Evolutionary conservation across 306 rosid species (phyloP).

Genomic region (Trichosanthes truncata): DNA sequence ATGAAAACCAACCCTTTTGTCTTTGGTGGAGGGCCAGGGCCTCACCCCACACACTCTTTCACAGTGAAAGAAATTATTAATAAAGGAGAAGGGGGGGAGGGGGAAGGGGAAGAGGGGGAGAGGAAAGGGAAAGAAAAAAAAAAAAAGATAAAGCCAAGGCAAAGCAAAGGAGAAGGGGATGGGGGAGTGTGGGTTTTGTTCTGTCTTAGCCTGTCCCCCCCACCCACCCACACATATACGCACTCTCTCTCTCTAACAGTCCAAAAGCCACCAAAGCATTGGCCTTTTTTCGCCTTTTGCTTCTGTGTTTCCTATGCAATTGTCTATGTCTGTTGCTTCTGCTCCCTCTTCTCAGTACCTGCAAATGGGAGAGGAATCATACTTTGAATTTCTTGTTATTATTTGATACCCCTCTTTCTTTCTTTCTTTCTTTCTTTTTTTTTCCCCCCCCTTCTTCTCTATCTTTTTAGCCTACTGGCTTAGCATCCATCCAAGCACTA

Average conservation of each 20-base stretch:
- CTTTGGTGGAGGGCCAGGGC: slow-evolving; percentile 79
- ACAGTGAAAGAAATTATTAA: slow-evolving; percentile 38
- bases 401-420: slow-evolving; percentile 33
- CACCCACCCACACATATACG: slow-evolving; percentile 63
- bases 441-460: background rate
- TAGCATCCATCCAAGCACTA: slow-evolving; percentile 29
- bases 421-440: background rate
- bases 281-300: slow-evolving; percentile 68
- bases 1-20: slow-evolving; percentile 37
- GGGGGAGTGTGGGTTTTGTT: slow-evolving; percentile 70
- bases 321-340: slow-evolving; percentile 64
- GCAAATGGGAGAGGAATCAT: slow-evolving; percentile 77
- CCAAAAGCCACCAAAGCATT: slow-evolving; percentile 51
- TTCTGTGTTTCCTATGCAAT: slow-evolving; percentile 65
- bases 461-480: slow-evolving; percentile 14
- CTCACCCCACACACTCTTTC: slow-evolving; percentile 24
- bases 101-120: too few relatives aligned
- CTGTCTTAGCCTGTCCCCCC: slow-evolving; percentile 79
- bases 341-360: slow-evolving; percentile 73
- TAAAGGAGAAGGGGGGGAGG: background rate
- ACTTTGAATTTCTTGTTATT: slow-evolving; percentile 73
- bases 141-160: slow-evolving; percentile 38
- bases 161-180: slow-evolving; percentile 24
- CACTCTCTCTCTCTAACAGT: slow-evolving; percentile 31
- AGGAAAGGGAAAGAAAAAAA: background rate